phyloP scores from a whole-genome alignment of 2,329 filamentous ascomycete species.

The Phialophora tarda region DNA sequence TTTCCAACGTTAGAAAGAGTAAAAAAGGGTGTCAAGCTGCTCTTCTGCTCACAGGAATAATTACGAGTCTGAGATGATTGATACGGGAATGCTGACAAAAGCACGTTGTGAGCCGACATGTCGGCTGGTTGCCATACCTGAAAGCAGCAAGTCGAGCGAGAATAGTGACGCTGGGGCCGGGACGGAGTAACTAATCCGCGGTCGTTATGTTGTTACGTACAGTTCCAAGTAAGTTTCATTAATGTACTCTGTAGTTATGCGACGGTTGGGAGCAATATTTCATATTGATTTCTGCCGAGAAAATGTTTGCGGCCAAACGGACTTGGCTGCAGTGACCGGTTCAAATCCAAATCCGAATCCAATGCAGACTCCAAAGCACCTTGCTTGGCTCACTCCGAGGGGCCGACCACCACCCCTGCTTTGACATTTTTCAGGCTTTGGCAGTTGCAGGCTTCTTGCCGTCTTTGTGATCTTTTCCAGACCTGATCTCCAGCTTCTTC shows the following conservation, averaged over 20 bases:
- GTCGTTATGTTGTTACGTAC: background rate
- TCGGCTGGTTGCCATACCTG: background rate
- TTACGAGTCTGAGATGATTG: background rate
- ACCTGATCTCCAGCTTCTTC: slow-evolving; percentile 31
- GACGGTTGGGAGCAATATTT: background rate
- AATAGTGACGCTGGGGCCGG: too few species aligned
- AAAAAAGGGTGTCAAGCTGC: background rate
- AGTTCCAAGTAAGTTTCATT: background rate
- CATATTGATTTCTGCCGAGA: background rate
- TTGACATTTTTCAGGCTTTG: background rate
- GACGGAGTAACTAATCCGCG: background rate
- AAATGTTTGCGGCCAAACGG: background rate
- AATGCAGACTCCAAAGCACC: background rate
- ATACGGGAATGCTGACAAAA: background rate
- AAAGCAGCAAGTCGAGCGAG: background rate
- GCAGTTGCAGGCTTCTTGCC: slow-evolving; percentile 2
- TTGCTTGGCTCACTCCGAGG: background rate
- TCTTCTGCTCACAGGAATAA: background rate
- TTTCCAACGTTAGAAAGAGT: background rate
- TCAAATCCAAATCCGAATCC: background rate
- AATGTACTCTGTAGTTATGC: background rate
- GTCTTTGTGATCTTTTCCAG: slow-evolving; percentile 9
- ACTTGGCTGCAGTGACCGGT: background rate
- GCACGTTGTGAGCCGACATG: background rate
- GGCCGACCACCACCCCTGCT: background rate